Conservation (phyloP, 192 early-diverging fungal species). For the Podila clonocystis region DNA sequence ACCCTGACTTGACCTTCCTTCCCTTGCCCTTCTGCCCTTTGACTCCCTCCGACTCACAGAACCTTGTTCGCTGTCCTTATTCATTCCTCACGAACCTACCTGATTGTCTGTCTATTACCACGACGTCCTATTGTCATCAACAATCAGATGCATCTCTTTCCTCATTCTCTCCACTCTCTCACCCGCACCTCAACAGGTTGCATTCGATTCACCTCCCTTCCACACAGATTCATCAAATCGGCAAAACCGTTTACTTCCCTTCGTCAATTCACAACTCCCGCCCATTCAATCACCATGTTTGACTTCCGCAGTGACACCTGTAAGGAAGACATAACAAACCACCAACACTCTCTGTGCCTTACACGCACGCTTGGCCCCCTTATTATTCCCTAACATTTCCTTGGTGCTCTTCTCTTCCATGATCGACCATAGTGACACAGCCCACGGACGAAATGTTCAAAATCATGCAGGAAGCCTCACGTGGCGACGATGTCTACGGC, state of each 20-base stretch:
- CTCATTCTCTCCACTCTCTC: not conserved
- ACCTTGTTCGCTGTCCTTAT: too few species aligned
- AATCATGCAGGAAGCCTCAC: slow-evolving; percentile 61
- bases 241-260: not conserved
- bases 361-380: not conserved
- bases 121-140: too few species aligned
- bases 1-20: too few species aligned
- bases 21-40: too few species aligned
- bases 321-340: not conserved
- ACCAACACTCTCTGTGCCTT: not conserved
- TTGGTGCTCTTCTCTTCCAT: not conserved
- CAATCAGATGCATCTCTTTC: not conserved
- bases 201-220: not conserved
- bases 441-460: slow-evolving; percentile 72
- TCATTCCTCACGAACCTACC: too few species aligned
- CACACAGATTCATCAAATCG: not conserved
- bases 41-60: too few species aligned
- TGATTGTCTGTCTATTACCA: too few species aligned
- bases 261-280: not conserved
- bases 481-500: slow-evolving; percentile 68
- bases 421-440: slow-evolving; percentile 42
- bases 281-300: slow-evolving; percentile 5
- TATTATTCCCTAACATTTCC: not conserved
- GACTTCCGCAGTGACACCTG: slow-evolving; percentile 66
- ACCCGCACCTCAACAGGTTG: not conserved